A percentile compares a stretch with the other conserved stretches of the same genome.
Evolutionary conservation across 2,329 filamentous ascomycete species (phyloP).

Genomic region (Aspergillus tanneri): DNA sequence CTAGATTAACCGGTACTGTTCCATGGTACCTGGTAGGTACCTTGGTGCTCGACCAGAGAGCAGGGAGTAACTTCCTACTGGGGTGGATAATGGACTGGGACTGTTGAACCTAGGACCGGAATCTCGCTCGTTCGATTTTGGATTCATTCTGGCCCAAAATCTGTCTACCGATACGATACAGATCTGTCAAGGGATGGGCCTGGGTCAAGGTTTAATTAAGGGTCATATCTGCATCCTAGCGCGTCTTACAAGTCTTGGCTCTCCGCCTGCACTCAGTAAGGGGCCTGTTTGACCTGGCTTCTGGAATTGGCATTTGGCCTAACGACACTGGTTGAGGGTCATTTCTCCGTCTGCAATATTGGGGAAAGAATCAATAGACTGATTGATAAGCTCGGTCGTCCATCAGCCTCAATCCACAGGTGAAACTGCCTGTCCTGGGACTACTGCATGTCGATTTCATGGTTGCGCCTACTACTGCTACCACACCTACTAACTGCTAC

Average conservation of each 20-base stretch:
- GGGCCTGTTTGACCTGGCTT: slow-evolving; percentile 4
- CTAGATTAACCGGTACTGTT: background rate
- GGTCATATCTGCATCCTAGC: slow-evolving; percentile 35
- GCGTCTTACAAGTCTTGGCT: slow-evolving; percentile 31
- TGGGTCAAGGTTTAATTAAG: slow-evolving; percentile 42
- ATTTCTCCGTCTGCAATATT: background rate
- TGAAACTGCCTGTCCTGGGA: background rate
- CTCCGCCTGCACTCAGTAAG: slow-evolving; percentile 20
- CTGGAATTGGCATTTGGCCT: background rate
- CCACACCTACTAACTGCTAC: no score
- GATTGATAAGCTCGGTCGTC: background rate
- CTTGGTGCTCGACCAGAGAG: no score
- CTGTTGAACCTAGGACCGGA: no score
- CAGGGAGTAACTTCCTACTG: background rate
- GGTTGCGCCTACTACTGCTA: no score
- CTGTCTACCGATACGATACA: slow-evolving; percentile 2
- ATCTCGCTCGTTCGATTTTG: background rate
- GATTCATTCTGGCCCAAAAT: background rate
- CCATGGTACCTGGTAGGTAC: background rate
- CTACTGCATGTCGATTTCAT: background rate
- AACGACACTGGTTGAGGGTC: background rate
- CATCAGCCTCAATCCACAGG: background rate
- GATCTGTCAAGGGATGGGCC: slow-evolving; percentile 24
- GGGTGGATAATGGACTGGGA: background rate
- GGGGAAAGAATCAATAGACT: background rate